Conservation (phyloP, 306 rosid species). For the Pterocarpus macrocarpus region DNA sequence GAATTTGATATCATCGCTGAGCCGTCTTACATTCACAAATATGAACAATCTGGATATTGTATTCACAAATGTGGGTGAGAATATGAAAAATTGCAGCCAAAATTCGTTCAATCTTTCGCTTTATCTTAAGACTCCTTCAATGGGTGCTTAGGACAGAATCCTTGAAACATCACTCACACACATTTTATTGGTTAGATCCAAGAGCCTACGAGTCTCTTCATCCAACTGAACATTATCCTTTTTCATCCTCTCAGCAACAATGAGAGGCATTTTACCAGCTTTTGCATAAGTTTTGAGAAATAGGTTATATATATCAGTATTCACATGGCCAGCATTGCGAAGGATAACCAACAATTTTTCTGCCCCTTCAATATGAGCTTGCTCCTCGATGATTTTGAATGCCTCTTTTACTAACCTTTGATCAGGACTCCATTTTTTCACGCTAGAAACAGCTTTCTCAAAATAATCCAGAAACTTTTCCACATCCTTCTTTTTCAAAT, state of each 20-base stretch:
- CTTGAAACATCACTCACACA: conserved; percentile 69
- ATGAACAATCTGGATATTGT: conserved; percentile 9
- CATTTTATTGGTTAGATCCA: conserved; percentile 75
- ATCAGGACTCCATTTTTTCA: conserved; percentile 72
- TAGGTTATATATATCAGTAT: conserved; percentile 70
- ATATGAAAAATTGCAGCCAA: neutral
- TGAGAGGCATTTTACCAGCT: conserved; percentile 87
- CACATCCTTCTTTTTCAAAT: conserved; percentile 62
- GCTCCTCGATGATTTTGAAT: conserved; percentile 65
- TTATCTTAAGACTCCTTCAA: conserved; percentile 30
- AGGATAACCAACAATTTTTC: conserved; percentile 73
- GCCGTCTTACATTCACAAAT: conserved; percentile 6
- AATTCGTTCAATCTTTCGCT: neutral
- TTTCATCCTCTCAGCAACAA: conserved; percentile 82
- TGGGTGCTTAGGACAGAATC: conserved; percentile 44
- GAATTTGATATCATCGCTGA: conserved; percentile 2
- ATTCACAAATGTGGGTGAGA: conserved; percentile 36
- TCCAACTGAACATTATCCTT: conserved; percentile 73
- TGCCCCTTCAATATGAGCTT: conserved; percentile 70
- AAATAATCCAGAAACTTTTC: conserved; percentile 68
- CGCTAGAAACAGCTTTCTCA: conserved; percentile 71
- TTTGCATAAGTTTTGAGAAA: conserved; percentile 71
- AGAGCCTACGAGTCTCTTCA: conserved; percentile 75
- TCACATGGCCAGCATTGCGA: conserved; percentile 68
- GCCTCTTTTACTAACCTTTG: conserved; percentile 65